Evolutionary conservation across 768 basidiomycete genomes (phyloP).

Genomic region (Trametes sanguinea): DNA sequence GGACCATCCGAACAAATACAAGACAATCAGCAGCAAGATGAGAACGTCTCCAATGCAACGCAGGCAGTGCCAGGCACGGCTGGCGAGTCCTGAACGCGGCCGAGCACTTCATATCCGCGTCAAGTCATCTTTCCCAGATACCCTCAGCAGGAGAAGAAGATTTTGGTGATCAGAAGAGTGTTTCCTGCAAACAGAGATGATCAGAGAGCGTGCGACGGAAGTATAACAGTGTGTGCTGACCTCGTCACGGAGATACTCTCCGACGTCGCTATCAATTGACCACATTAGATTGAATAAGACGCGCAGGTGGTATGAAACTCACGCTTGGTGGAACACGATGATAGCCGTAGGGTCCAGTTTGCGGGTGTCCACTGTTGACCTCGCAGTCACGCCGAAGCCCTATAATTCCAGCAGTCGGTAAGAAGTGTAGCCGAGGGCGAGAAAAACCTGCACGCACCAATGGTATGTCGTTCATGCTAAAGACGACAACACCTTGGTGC

Average conservation of each 20-base stretch:
- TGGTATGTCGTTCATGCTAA: constrained; percentile 93
- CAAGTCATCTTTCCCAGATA: constrained; percentile 6
- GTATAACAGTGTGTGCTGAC: constrained; percentile 41
- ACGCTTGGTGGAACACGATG: constrained; percentile 99
- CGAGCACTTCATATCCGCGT: constrained; percentile 49
- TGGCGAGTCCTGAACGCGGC: constrained; percentile 26
- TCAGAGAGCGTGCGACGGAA: background rate
- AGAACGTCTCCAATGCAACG: constrained; percentile 10
- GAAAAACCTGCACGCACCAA: constrained; percentile 54
- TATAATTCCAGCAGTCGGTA: constrained; percentile 35
- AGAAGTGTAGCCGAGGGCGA: background rate
- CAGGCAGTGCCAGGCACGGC: constrained; percentile 14
- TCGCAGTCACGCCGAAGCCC: constrained; percentile 98
- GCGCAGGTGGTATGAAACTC: constrained; percentile 29
- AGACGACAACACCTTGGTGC: constrained; percentile 97
- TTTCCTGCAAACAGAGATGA: constrained; percentile 54
- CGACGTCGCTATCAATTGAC: constrained; percentile 72
- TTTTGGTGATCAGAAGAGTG: constrained; percentile 56
- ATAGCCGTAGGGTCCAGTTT: constrained; percentile 98
- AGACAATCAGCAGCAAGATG: constrained; percentile 12
- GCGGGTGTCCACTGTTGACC: constrained; percentile 93
- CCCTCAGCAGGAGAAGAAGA: background rate
- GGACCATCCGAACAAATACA: constrained; percentile 3
- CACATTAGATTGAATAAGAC: background rate
- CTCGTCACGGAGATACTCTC: constrained; percentile 97